Base-by-base conservation (phyloP, 2,329 filamentous ascomycete species). In the Elsinoe necatrix region DNA sequence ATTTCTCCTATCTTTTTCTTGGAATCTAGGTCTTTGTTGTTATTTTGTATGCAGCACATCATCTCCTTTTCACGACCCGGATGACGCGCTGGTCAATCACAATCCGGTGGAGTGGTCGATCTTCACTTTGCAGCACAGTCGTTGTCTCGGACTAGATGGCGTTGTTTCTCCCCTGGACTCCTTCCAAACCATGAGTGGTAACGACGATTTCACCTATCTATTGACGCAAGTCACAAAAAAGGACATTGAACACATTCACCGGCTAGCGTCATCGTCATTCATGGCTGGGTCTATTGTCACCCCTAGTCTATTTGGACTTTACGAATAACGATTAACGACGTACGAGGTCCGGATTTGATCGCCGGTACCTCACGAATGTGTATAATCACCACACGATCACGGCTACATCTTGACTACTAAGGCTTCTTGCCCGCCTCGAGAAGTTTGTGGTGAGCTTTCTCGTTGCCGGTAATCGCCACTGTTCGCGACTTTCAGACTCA, bases 281-380 rank as follows among this genome's bases (percentile, higher is more conserved):
- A 50, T 31, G 45, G 25, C 25, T 31, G 25, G 23, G 27, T 31
- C 14, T 25, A 3, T 9, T 11, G 45, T 18, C n/a, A 21, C 29
- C 45, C 45, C 7, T 18, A 31, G 45, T 50, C 25, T 25, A 14
- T 11, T 18, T 34, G 45, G 27, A 50, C 25, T 4, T 18, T 31
- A 50, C 45, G 25, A 31, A 50, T 34, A 9, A 50, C n/a, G 45
- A 50, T 12, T 31, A 34, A 31, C n/a, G 45, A 50, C 45, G 25
- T 27, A 16, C 29, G 45, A 50, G 45, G 34, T n/a, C 45, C 25
- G 45, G 45, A 50, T 31, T 34, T 34, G 45, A 50, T 50, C 45
- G 1, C 23, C 27, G 12, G 45, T 3, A 31, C 16, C 45, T 50
- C 45, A 50, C 4, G 45, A 34, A 50, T 50, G 45, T 50, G 45